phyloP scores from a whole-genome alignment of 768 basidiomycete genomes.

The Sarcodon sp. region DNA sequence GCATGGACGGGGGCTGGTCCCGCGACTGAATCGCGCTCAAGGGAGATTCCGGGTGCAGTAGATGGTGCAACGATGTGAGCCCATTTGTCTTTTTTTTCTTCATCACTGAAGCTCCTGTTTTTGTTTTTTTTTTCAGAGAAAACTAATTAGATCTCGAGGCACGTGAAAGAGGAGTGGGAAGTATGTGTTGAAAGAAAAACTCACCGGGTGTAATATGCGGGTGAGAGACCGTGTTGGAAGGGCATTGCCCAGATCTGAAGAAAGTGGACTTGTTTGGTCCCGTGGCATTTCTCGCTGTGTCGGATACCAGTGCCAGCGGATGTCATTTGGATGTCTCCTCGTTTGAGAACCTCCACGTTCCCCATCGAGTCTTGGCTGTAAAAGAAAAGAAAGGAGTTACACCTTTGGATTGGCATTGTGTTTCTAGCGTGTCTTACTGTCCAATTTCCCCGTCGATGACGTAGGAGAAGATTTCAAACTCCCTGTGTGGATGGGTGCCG shows the following conservation, averaged over 20 bases:
- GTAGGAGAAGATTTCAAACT: constrained; percentile 91
- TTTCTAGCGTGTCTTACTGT: constrained; percentile 40
- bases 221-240: constrained; percentile 32
- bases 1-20: constrained; percentile 80
- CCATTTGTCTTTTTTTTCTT: constrained; percentile 65
- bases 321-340: constrained; percentile 86
- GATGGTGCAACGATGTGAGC: constrained; percentile 68
- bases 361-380: constrained; percentile 82
- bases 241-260: constrained; percentile 64
- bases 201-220: constrained; percentile 77
- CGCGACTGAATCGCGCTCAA: constrained; percentile 23
- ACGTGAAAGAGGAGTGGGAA: not conserved
- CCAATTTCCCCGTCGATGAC: constrained; percentile 68
- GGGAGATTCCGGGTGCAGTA: constrained; percentile 36
- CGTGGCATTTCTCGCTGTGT: constrained; percentile 59
- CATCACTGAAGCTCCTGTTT: constrained; percentile 61
- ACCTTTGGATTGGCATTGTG: not conserved
- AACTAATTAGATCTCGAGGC: not conserved
- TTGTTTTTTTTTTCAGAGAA: not conserved
- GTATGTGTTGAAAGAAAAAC: constrained; percentile 2
- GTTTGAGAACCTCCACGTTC: constrained; percentile 78
- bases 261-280: constrained; percentile 37
- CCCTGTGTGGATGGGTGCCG: constrained; percentile 70
- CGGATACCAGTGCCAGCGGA: constrained; percentile 87
- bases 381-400: not conserved